phyloP scores from a whole-genome alignment of 2,329 filamentous ascomycete species.

The Penicillium crustosum region DNA sequence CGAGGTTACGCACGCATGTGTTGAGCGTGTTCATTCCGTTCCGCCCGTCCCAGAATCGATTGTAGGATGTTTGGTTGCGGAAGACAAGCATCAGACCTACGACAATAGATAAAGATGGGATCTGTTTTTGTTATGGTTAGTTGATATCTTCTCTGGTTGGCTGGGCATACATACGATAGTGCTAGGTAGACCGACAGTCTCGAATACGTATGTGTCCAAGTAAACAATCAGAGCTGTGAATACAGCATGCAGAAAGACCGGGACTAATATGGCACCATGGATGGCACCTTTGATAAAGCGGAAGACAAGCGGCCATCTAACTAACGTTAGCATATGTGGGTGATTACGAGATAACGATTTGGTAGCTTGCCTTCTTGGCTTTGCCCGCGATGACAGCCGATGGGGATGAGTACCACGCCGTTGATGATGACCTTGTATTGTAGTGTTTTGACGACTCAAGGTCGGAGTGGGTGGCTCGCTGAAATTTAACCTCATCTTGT shows the following conservation, averaged over 20 bases:
- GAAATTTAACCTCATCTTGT: conserved; percentile 31
- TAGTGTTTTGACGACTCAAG: conserved; percentile 34
- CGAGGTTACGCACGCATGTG: conserved; percentile 61
- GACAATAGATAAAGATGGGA: conserved; percentile 64
- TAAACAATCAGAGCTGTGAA: conserved; percentile 61
- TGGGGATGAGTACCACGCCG: conserved; percentile 31
- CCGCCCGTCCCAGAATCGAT: conserved; percentile 63
- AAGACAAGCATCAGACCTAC: conserved; percentile 68
- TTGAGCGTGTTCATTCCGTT: conserved; percentile 58
- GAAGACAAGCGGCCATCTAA: conserved; percentile 62
- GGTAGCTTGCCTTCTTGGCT: conserved; percentile 31
- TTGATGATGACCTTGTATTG: conserved; percentile 20
- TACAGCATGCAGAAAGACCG: conserved; percentile 57
- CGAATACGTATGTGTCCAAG: conserved; percentile 53
- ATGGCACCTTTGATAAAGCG: conserved; percentile 65
- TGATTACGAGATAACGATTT: not conserved
- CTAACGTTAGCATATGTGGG: not conserved
- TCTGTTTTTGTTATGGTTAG: conserved; percentile 33
- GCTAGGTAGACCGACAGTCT: conserved; percentile 56
- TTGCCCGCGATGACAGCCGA: conserved; percentile 31
- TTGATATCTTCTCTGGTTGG: not conserved
- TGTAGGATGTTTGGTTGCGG: conserved; percentile 64
- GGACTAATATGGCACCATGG: conserved; percentile 58
- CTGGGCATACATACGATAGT: conserved; percentile 50
- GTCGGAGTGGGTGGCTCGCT: conserved; percentile 33